phyloP scores from a whole-genome alignment of 495 filamentous ascomycete species.

The Penicillium steckii region DNA sequence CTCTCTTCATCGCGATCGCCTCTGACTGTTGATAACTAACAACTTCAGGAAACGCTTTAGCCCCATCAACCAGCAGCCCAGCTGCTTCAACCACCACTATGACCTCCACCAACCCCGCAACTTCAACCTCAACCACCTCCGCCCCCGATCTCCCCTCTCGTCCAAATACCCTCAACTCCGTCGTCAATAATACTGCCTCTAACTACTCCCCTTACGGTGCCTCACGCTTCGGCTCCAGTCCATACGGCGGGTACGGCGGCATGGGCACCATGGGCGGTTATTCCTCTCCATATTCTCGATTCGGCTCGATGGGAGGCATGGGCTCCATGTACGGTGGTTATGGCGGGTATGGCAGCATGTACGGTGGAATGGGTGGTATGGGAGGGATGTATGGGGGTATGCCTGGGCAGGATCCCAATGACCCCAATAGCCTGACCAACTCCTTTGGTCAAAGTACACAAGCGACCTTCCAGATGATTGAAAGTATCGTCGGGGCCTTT shows the following conservation, averaged over 20 bases:
- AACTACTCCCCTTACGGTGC: constrained; percentile 76
- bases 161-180: constrained; percentile 70
- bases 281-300: constrained; percentile 65
- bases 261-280: constrained; percentile 37
- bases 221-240: constrained; percentile 55
- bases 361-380: constrained; percentile 48
- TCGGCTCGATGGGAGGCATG: constrained; percentile 58
- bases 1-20: constrained; percentile 1
- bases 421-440: constrained; percentile 88
- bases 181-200: constrained; percentile 80
- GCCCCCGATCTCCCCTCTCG: constrained; percentile 77
- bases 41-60: constrained; percentile 36
- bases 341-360: constrained; percentile 55
- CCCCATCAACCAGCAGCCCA: constrained; percentile 32
- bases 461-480: constrained; percentile 98
- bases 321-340: constrained; percentile 57
- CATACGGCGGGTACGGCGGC: constrained; percentile 50
- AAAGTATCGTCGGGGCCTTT: constrained; percentile 95
- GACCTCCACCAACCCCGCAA: constrained; percentile 43
- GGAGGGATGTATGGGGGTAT: constrained; percentile 59
- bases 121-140: constrained; percentile 42
- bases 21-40: constrained; percentile 1
- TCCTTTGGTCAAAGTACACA: constrained; percentile 89
- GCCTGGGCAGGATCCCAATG: constrained; percentile 71
- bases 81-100: constrained; percentile 39